Base-by-base conservation (phyloP, 768 basidiomycete genomes). In the Lentinus brumalis region DNA sequence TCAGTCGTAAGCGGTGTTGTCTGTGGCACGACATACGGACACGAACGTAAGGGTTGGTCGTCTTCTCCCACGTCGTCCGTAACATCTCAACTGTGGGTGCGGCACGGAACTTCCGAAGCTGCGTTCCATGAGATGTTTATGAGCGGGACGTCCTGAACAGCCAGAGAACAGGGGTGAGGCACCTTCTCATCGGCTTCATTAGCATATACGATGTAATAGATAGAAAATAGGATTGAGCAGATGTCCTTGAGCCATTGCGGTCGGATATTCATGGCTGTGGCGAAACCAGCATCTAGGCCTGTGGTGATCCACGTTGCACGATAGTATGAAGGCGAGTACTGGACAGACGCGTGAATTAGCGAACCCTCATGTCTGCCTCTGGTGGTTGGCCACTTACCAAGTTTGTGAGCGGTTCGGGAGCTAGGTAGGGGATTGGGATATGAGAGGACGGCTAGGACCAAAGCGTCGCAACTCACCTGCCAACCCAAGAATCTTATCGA, bases 31-130 rank as follows among this genome's bases (percentile, higher is more conserved):
- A 44, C 31, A 42, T 46, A n/a, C 35, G 45, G 53, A 60, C 54
- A 71, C 85, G 63, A 68, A 93, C 94, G 77, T 93, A 91, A 61
- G 96, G 97, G 75, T 98, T 96, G 2, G 83, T 82, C 0, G 94
- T 93, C 80, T 99, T 99, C 75, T 96, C 96, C 97, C 97, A 99
- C 26, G 94, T 98, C 16, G 84, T 81, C 3, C 97, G 87, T 26
- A 99, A 83, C 91, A 98, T 94, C 76, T 99, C 96, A 26, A 98
- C 88, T 0, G 96, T 97, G 50, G 94, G 95, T 0, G 96, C 86
- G 26, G 96, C 94, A 68, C 97, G 82, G 71, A 92, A 98, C 59
- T 87, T 85, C 59, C 96, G 89, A 54, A 99, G 83, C 95, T 98
- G 70, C 39, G 35, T 35, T 11, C 35, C 35, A 35, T 2, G 30